Percentiles rank a stretch among this genome's conserved stretches.
phyloP scores from a whole-genome alignment of 78 protist genomes.

The Trichosphaerium sp. region DNA sequence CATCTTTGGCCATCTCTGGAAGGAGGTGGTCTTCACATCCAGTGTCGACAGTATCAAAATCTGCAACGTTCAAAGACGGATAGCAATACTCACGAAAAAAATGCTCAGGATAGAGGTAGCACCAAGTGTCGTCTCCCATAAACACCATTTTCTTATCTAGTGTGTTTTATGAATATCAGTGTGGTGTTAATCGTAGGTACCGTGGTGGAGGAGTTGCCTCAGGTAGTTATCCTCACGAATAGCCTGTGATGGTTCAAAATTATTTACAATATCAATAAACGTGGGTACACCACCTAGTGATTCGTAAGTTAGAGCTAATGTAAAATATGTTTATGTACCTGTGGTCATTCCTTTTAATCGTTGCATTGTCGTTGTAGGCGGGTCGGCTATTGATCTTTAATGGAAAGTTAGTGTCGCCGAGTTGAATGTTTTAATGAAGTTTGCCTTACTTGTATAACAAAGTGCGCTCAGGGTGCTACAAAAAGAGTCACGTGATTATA shows the following conservation, averaged over 20 bases:
- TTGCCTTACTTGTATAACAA: no score
- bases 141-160: constrained; percentile 14
- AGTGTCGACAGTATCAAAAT: constrained; percentile 85
- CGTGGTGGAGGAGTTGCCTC: constrained; percentile 27
- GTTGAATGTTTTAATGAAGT: no score
- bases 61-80: constrained; percentile 84
- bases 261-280: constrained; percentile 72
- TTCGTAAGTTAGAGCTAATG: not conserved
- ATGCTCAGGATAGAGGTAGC: constrained; percentile 46
- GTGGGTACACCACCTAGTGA: constrained; percentile 89
- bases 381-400: constrained; percentile 83
- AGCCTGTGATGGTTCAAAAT: constrained; percentile 15
- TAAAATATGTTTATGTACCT: not conserved
- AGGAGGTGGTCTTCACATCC: constrained; percentile 50
- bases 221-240: constrained; percentile 77
- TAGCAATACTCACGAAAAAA: constrained; percentile 43
- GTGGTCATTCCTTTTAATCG: constrained; percentile 63
- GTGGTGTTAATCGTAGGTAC: not conserved
- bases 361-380: constrained; percentile 93
- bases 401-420: no score
- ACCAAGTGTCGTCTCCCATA: constrained; percentile 96
- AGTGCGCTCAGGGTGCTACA: no score
- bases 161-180: not conserved
- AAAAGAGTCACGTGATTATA: no score
- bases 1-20: constrained; percentile 12